Base-by-base conservation (phyloP, 2,329 filamentous ascomycete genomes). In the Coniochaeta sp. region DNA sequence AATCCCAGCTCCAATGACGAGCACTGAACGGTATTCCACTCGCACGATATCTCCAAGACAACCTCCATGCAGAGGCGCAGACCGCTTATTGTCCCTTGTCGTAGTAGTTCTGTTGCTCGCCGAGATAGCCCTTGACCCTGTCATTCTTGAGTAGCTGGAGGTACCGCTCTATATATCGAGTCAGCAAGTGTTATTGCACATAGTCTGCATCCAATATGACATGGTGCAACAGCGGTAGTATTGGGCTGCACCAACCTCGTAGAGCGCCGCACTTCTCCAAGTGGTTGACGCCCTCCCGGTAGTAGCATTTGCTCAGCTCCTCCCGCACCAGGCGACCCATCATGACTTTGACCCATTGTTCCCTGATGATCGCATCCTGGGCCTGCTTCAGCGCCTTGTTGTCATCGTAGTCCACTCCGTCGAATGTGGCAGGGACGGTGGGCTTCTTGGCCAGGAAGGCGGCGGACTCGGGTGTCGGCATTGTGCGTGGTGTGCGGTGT, bases 261-360 rank as follows among this genome's bases (percentile, higher is more conserved):
- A 92, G 69, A 63, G 80, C 75, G 58, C 87, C 88, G 70, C 89
- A 94, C 74, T 92, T 94, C 78, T 92, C 89, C 68, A 94, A 71
- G 68, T 94, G 89, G 70, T 94, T 94, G 59, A 91, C 87, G 52
- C 89, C 89, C 72, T 94, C 87, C 60, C 82, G 78, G 70, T 83
- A 82, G 72, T 94, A 94, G 76, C 89, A 94, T 75, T 90, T 92
- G 70, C 85, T 79, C 74, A 94, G 75, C 76, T 94, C 89, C 68
- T 92, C 86, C 57, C 87, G 77, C 51, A 94, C 87, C 57, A 94
- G 73, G 55, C 89, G 79, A 53, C 86, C 87, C 89, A 91, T 94
- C 89, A 94, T 94, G 67, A 86, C 85, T 67, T 83, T 84, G 54
- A 94, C 87, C 89, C 89, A 94, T 75, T 94, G 89, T 74, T 94